phyloP scores from a whole-genome alignment of 768 basidiomycete species.

The Crucibulum laeve region DNA sequence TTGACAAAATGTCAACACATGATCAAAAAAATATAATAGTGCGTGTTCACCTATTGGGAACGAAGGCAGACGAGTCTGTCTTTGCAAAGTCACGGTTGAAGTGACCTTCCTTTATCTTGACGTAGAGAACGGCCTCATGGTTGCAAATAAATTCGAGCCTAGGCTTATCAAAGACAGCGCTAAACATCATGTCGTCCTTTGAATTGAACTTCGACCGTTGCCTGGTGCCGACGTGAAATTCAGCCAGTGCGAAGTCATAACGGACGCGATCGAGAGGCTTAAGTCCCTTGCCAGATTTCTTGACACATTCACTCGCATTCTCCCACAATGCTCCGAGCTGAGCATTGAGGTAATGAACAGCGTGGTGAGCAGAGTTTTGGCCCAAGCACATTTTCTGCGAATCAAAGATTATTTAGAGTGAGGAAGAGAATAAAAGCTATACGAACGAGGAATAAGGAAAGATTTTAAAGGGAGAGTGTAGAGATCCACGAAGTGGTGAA shows the following conservation, averaged over 20 bases:
- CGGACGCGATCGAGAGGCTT: conserved; percentile 5
- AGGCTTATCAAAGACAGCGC: conserved; percentile 11
- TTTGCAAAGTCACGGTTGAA: conserved; percentile 10
- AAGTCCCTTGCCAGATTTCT: conserved; percentile 4
- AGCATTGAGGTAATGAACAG: conserved; percentile 8
- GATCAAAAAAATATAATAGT: not conserved
- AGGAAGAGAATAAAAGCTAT: too few relatives aligned
- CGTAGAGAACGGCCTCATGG: conserved; percentile 13
- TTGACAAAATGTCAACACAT: not conserved
- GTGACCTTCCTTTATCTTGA: conserved; percentile 12
- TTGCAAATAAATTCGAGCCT: conserved; percentile 18
- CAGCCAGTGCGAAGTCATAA: conserved; percentile 8
- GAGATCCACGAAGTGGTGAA: too few relatives aligned
- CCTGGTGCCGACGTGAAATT: conserved; percentile 8
- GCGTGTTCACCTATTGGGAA: conserved; percentile 2
- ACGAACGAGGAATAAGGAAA: too few relatives aligned
- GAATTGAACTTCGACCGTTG: conserved; percentile 7
- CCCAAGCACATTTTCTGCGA: conserved; percentile 5
- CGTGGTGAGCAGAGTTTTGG: conserved; percentile 4
- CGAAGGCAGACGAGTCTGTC: conserved; percentile 2
- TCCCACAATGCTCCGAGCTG: conserved; percentile 10
- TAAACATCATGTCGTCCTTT: conserved; percentile 12
- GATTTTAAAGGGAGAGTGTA: too few relatives aligned
- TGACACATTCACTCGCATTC: conserved; percentile 10
- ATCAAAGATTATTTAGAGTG: too few relatives aligned